Conservation (phyloP, 768 basidiomycete species). For the Suillus plorans region DNA sequence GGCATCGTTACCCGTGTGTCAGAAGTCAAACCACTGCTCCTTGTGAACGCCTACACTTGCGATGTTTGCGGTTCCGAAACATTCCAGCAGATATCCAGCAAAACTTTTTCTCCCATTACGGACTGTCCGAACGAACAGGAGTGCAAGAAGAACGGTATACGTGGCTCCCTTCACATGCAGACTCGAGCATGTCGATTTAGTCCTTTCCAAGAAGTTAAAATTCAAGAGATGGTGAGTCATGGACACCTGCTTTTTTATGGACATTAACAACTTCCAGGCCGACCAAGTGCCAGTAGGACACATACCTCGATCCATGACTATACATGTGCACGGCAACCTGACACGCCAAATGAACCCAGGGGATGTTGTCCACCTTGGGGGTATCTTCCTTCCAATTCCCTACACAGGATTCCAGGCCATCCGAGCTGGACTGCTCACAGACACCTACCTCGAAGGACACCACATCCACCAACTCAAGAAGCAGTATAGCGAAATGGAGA, state of each 20-base stretch:
- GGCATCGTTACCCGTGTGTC: slow-evolving; percentile 99
- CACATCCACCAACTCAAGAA: slow-evolving; percentile 94
- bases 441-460: slow-evolving; percentile 94
- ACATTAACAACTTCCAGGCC: slow-evolving; percentile 50
- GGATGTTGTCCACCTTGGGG: slow-evolving; percentile 93
- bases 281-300: slow-evolving; percentile 99
- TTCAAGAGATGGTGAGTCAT: slow-evolving; percentile 89
- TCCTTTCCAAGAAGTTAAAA: slow-evolving; percentile 98
- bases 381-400: slow-evolving; percentile 95
- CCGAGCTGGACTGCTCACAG: slow-evolving; percentile 93
- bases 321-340: slow-evolving; percentile 89
- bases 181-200: slow-evolving; percentile 96
- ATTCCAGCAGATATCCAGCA: slow-evolving; percentile 94
- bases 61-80: slow-evolving; percentile 98
- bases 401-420: slow-evolving; percentile 98
- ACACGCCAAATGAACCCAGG: slow-evolving; percentile 93
- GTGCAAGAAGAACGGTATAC: slow-evolving; percentile 83
- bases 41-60: slow-evolving; percentile 98
- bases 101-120: slow-evolving; percentile 84
- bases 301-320: slow-evolving; percentile 96
- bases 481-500: slow-evolving; percentile 93
- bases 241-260: neutral
- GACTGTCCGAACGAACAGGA: slow-evolving; percentile 87
- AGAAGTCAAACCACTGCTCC: slow-evolving; percentile 95
- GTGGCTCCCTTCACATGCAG: slow-evolving; percentile 96